Percentiles rank a stretch among this genome's conserved stretches.
phyloP scores from a whole-genome alignment of 345 rosid species.

The Euphorbia peplus region DNA sequence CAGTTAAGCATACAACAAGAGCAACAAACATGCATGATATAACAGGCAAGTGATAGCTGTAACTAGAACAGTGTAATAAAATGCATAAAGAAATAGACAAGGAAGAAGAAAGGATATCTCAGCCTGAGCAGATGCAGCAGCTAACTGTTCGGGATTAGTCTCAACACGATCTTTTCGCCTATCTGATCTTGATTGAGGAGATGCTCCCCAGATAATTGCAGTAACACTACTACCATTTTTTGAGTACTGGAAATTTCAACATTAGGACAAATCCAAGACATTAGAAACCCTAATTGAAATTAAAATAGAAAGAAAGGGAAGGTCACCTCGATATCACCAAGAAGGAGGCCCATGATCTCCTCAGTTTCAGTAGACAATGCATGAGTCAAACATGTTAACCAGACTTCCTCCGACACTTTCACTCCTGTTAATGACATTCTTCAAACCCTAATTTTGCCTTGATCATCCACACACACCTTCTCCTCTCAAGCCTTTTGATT shows the following conservation, averaged over 20 bases:
- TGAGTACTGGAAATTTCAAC: constrained; percentile 50
- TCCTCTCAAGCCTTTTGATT: too few relatives aligned
- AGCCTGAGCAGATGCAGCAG: constrained; percentile 98
- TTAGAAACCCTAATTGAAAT: neutral
- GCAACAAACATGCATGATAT: too few relatives aligned
- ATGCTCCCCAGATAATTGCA: constrained; percentile 95
- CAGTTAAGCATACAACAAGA: constrained; percentile 31
- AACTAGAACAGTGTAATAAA: neutral
- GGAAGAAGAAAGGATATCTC: constrained; percentile 78
- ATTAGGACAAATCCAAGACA: constrained; percentile 10
- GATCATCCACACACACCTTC: too few relatives aligned
- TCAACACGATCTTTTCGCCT: constrained; percentile 94
- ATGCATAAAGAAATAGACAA: constrained; percentile 1
- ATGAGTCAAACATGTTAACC: constrained; percentile 94
- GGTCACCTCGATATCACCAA: constrained; percentile 94
- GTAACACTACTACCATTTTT: constrained; percentile 66
- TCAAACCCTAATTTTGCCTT: too few relatives aligned
- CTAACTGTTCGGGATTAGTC: constrained; percentile 96
- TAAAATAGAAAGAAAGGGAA: neutral
- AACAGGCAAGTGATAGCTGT: too few relatives aligned
- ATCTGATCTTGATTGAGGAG: constrained; percentile 95
- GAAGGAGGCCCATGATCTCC: constrained; percentile 99
- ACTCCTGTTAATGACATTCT: constrained; percentile 74
- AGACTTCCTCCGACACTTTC: constrained; percentile 89
- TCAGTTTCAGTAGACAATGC: constrained; percentile 98